Evolutionary conservation across 176 grass and related monocot species (phyloP).

Genomic region (Poa annua): DNA sequence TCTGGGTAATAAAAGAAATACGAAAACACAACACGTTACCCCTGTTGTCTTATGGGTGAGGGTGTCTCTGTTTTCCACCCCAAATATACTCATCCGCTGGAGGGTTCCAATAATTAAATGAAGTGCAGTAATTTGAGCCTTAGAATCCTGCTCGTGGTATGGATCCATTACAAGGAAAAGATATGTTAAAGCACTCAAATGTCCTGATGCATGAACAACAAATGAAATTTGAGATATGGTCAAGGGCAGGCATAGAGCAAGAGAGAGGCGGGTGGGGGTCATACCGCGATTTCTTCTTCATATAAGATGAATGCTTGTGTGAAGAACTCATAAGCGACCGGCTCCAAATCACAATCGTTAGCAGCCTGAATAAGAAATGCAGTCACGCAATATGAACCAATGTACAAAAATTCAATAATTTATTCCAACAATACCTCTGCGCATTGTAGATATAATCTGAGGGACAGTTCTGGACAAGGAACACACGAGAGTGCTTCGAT

Average conservation of each 20-base stretch:
- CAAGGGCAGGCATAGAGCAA: background rate
- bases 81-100: slow-evolving; percentile 95
- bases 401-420: slow-evolving; percentile 22
- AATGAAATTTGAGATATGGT: slow-evolving; percentile 10
- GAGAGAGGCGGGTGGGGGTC: background rate
- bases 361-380: slow-evolving; percentile 67
- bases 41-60: slow-evolving; percentile 98
- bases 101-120: slow-evolving; percentile 97
- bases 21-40: slow-evolving; percentile 53
- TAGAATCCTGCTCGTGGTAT: slow-evolving; percentile 79
- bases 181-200: slow-evolving; percentile 29
- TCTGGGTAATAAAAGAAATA: slow-evolving; percentile 4
- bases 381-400: slow-evolving; percentile 34
- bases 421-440: slow-evolving; percentile 66
- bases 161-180: slow-evolving; percentile 31
- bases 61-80: slow-evolving; percentile 97
- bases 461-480: slow-evolving; percentile 76
- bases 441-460: slow-evolving; percentile 76
- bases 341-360: slow-evolving; percentile 97
- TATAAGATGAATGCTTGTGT: slow-evolving; percentile 99
- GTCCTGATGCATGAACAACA: background rate
- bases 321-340: slow-evolving; percentile 98
- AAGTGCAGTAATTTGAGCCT: slow-evolving; percentile 98
- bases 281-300: slow-evolving; percentile 96
- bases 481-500: slow-evolving; percentile 68